Evolutionary conservation across 352 stramenopile genomes (phyloP).

Genomic region (Pilasporangium apinafurcum): DNA sequence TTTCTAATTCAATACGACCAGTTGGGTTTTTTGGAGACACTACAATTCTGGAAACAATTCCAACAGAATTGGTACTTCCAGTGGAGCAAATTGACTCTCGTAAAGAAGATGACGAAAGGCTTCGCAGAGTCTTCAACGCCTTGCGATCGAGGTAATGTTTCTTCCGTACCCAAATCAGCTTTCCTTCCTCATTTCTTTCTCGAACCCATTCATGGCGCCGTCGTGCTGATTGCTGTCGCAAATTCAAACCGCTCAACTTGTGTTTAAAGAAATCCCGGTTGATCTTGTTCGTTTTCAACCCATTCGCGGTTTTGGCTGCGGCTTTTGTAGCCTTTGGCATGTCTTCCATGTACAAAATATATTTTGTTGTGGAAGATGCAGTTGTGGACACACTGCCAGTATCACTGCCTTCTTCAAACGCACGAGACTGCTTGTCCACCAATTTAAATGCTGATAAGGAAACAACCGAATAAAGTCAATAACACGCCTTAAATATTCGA

Average conservation of each 20-base stretch:
- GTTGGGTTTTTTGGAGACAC: slow-evolving; percentile 71
- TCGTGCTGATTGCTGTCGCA: slow-evolving; percentile 78
- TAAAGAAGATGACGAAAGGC: slow-evolving; percentile 48
- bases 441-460: slow-evolving; percentile 63
- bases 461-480: not conserved
- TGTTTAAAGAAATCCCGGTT: slow-evolving; percentile 66
- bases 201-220: slow-evolving; percentile 82
- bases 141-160: slow-evolving; percentile 73
- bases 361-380: slow-evolving; percentile 41
- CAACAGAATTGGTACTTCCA: slow-evolving; percentile 53
- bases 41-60: slow-evolving; percentile 70
- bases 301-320: slow-evolving; percentile 15
- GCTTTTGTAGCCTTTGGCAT: slow-evolving; percentile 42
- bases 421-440: slow-evolving; percentile 34
- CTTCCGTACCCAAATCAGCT: slow-evolving; percentile 81
- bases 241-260: slow-evolving; percentile 71
- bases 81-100: slow-evolving; percentile 66
- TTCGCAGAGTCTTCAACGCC: slow-evolving; percentile 55
- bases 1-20: slow-evolving; percentile 65
- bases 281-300: slow-evolving; percentile 31
- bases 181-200: slow-evolving; percentile 60
- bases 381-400: slow-evolving; percentile 26
- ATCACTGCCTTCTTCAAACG: slow-evolving; percentile 25
- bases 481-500: not conserved
- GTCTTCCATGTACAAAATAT: slow-evolving; percentile 62